phyloP scores from a whole-genome alignment of 108 stramenopile genomes.

The Parietichytrium sp. region DNA sequence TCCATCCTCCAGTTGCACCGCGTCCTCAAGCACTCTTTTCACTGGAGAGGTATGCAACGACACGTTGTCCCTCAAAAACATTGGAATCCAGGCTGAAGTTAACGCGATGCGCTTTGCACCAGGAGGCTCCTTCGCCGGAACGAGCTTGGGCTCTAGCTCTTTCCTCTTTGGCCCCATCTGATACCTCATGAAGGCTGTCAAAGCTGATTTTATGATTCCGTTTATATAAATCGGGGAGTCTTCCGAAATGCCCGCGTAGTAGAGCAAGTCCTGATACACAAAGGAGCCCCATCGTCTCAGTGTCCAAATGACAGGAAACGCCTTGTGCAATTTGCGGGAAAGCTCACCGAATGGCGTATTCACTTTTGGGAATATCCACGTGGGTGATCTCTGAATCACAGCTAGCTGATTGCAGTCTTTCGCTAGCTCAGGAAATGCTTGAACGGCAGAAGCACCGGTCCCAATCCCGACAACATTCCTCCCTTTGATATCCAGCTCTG shows the following conservation, averaged over 20 bases:
- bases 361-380: not conserved
- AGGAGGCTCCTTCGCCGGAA: not conserved
- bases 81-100: constrained; percentile 1
- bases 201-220: not conserved
- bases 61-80: not conserved
- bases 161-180: not conserved
- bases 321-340: not conserved
- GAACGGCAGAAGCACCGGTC: not conserved
- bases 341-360: not conserved
- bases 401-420: not conserved
- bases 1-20: not conserved
- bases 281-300: not conserved
- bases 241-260: not conserved
- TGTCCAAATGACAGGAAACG: not conserved
- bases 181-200: not conserved
- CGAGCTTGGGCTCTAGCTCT: not conserved
- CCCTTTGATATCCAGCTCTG: not conserved
- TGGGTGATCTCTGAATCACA: constrained; percentile 22
- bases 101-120: constrained; percentile 14
- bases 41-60: not conserved
- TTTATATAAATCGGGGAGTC: no score
- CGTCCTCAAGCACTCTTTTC: not conserved
- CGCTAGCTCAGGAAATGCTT: constrained; percentile 1
- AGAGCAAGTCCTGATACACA: not conserved
- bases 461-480: not conserved